Evolutionary conservation across 768 basidiomycete species (phyloP).

Genomic region (Chalciporus pseudorubinellus): DNA sequence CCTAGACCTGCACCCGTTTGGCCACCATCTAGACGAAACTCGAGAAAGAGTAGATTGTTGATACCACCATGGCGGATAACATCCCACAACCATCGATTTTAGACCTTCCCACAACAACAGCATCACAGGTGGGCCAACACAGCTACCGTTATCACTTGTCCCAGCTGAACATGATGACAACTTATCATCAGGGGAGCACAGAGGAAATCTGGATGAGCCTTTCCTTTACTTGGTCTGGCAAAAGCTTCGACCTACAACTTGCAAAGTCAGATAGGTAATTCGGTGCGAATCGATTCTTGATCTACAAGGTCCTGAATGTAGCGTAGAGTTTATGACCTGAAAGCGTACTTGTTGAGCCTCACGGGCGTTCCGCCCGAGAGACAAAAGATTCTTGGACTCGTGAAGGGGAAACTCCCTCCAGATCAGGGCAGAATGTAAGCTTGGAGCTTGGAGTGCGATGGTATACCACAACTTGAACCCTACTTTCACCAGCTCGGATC

Average conservation of each 20-base stretch:
- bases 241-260: conserved; percentile 59
- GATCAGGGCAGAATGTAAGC: conserved; percentile 66
- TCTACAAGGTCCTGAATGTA: not conserved
- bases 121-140: conserved; percentile 2
- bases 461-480: not conserved
- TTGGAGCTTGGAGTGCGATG: not conserved
- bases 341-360: conserved; percentile 58
- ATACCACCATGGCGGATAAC: not conserved
- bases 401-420: conserved; percentile 77
- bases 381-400: conserved; percentile 85
- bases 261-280: conserved; percentile 75
- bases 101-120: not conserved
- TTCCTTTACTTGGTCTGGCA: conserved; percentile 72
- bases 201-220: conserved; percentile 52
- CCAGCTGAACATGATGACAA: not conserved
- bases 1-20: no score
- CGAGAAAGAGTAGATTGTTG: no score
- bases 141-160: not conserved
- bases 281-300: not conserved
- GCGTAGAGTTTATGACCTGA: conserved; percentile 76
- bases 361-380: conserved; percentile 81
- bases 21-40: no score
- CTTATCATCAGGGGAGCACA: not conserved
- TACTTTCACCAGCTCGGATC: conserved; percentile 46
- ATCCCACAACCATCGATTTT: not conserved